Percentiles rank a stretch among this genome's conserved stretches.
Conservation (phyloP, 805 yeast species). For the Ogataea haglerorum region DNA sequence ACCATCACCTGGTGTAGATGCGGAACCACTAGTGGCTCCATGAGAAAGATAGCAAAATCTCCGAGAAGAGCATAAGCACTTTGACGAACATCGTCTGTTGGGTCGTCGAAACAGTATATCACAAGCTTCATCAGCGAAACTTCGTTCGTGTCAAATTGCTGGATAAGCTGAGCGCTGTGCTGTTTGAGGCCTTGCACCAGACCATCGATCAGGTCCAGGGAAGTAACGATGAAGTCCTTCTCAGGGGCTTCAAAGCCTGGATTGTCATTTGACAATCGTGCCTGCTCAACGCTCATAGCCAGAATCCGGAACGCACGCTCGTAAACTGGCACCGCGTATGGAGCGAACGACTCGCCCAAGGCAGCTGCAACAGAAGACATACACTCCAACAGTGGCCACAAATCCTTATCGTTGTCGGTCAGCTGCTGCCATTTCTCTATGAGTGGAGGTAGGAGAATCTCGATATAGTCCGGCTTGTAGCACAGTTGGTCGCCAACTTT, state of each 20-base stretch:
- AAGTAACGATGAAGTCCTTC: slow-evolving; percentile 83
- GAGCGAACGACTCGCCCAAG: slow-evolving; percentile 79
- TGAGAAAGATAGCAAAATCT: slow-evolving; percentile 69
- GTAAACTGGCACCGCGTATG: slow-evolving; percentile 85
- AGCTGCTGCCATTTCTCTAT: slow-evolving; percentile 75
- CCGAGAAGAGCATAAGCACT: slow-evolving; percentile 87
- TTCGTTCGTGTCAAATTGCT: slow-evolving; percentile 27
- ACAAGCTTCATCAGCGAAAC: slow-evolving; percentile 55
- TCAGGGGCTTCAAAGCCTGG: slow-evolving; percentile 76
- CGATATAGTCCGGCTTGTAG: slow-evolving; percentile 54
- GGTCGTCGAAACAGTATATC: slow-evolving; percentile 68
- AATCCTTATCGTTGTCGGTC: slow-evolving; percentile 73
- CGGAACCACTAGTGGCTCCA: slow-evolving; percentile 45
- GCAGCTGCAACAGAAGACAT: slow-evolving; percentile 88
- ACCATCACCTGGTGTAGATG: slow-evolving; percentile 51
- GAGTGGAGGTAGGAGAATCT: slow-evolving; percentile 73
- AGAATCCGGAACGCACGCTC: slow-evolving; percentile 72
- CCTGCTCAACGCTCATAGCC: slow-evolving; percentile 62
- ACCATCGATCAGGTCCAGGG: slow-evolving; percentile 89
- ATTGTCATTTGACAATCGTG: slow-evolving; percentile 58
- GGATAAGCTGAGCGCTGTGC: slow-evolving; percentile 55
- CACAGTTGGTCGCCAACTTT: slow-evolving; percentile 56
- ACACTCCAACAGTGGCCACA: slow-evolving; percentile 93
- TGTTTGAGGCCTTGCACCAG: slow-evolving; percentile 81
- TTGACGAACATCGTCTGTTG: slow-evolving; percentile 86